Evolutionary conservation across 495 filamentous ascomycete species (phyloP), one percentile per base, ranked within the genome.

Genomic region (Xylaria palmicola): DNA sequence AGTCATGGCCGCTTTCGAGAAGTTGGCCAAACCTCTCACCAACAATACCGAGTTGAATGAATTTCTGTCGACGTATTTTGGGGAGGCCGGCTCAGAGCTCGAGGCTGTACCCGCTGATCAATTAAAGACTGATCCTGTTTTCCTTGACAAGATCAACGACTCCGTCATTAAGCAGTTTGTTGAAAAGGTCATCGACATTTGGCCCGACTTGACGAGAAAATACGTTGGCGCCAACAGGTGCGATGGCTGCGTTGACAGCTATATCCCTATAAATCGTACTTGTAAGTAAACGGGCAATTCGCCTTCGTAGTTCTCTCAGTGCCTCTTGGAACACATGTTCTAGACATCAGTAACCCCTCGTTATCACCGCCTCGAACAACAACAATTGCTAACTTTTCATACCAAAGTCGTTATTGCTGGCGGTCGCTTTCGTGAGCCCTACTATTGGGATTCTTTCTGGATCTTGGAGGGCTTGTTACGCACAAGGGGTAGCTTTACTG

Each of bases 401-500:
- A 2, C 37, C 49, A 13, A 37, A 67, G 80, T 82, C 51, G 78
- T 82, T 22, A 73, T 82, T 24, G 79, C 79, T 2, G 79, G 79
- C 20, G 79, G 79, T 12, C 75, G 79, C 39, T 82, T 82, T 63
- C 73, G 79, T 50, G 79, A 82, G 62, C 73, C 77, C 17, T 82
- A 81, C 56, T 82, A 82, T 67, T 82, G 79, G 79, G 79, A 82
- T 62, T 79, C 77, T 53, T 82, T 75, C 65, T 82, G 79, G 79
- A 82, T 81, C 32, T 5, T 81, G 20, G 78, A 82, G 65, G 79
- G 79, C 12, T 68, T 82, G 24, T 64, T 82, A 10, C 74, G 79
- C 22, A 82, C 79, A 3, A 78, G 78, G 17, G 79, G 79, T 27
- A 67, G 74, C 39, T 82, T 80, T 58, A 73, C 68, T 30, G 50